A percentile compares a stretch with the other conserved stretches of the same genome.
These are phyloP conservation scores for Colletotrichum sansevieriae DNA, from an alignment of 2,329 filamentous ascomycete genomes.

Conservation along the genomic window DNA sequence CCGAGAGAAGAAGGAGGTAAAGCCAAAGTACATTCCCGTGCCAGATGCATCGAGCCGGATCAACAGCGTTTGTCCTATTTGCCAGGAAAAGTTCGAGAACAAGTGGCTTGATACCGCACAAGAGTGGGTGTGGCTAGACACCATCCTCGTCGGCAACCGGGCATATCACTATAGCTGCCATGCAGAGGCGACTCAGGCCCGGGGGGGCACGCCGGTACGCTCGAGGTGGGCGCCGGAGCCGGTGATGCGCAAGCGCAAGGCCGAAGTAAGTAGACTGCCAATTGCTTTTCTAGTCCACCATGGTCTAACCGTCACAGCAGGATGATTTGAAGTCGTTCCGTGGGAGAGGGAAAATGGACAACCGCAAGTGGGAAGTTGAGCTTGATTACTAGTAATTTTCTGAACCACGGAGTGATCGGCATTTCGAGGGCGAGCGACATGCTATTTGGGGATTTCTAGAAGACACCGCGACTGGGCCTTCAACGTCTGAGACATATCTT, in stretches of 20 bases:
- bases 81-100: constrained; percentile 93
- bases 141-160: constrained; percentile 79
- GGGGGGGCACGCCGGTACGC: constrained; percentile 58
- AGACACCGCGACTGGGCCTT: constrained; percentile 9
- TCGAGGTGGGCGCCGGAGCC: constrained; percentile 71
- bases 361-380: constrained; percentile 36
- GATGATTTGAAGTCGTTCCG: constrained; percentile 49
- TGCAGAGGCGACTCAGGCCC: constrained; percentile 80
- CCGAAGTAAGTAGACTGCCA: constrained; percentile 65
- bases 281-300: background rate
- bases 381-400: constrained; percentile 27
- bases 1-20: constrained; percentile 54
- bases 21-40: constrained; percentile 80
- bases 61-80: constrained; percentile 89
- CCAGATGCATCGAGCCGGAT: constrained; percentile 82
- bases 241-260: constrained; percentile 80
- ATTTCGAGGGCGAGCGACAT: background rate
- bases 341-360: constrained; percentile 48
- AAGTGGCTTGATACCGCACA: constrained; percentile 93
- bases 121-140: constrained; percentile 97
- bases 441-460: background rate
- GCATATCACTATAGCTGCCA: constrained; percentile 94
- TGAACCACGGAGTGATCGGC: background rate
- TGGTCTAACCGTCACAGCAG: constrained; percentile 48
- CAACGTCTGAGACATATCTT: background rate